Evolutionary conservation across 2,329 filamentous ascomycete genomes (phyloP).

Genomic region (Chrysoporthe cubensis): DNA sequence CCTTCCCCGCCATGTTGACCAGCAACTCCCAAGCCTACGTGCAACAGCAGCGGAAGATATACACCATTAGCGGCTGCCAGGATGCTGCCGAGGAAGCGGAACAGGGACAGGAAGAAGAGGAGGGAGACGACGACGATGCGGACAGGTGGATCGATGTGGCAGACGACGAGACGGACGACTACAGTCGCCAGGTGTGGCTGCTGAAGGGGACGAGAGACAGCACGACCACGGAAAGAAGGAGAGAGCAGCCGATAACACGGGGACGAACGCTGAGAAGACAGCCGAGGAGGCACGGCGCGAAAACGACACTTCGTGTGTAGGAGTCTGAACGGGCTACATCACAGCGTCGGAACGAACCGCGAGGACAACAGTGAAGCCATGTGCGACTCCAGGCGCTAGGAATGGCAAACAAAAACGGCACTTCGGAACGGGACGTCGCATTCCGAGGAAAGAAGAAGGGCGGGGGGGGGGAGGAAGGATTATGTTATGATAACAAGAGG

Average conservation of each 20-base stretch:
- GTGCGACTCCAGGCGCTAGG: neutral
- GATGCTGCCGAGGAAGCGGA: neutral
- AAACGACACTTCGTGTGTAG: constrained; percentile 20
- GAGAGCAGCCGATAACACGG: constrained; percentile 21
- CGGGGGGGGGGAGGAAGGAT: neutral
- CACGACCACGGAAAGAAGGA: neutral
- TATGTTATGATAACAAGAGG: neutral
- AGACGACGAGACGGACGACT: constrained; percentile 18
- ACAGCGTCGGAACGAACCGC: neutral
- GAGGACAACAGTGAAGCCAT: neutral
- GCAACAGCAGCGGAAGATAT: constrained; percentile 26
- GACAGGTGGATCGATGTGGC: constrained; percentile 23
- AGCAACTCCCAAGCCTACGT: constrained; percentile 29
- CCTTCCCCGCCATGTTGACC: constrained; percentile 28
- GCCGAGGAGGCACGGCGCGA: constrained; percentile 12
- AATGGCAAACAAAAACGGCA: neutral
- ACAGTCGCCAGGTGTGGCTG: neutral
- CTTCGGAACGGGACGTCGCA: neutral
- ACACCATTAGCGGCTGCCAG: constrained; percentile 17
- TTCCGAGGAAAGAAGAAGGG: neutral
- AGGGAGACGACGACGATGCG: constrained; percentile 6
- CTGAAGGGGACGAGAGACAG: neutral
- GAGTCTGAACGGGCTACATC: neutral
- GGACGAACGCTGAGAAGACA: constrained; percentile 27
- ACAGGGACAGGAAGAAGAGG: constrained; percentile 9